Conservation (phyloP, 768 basidiomycete species). For the Amanita pallidorosea region DNA sequence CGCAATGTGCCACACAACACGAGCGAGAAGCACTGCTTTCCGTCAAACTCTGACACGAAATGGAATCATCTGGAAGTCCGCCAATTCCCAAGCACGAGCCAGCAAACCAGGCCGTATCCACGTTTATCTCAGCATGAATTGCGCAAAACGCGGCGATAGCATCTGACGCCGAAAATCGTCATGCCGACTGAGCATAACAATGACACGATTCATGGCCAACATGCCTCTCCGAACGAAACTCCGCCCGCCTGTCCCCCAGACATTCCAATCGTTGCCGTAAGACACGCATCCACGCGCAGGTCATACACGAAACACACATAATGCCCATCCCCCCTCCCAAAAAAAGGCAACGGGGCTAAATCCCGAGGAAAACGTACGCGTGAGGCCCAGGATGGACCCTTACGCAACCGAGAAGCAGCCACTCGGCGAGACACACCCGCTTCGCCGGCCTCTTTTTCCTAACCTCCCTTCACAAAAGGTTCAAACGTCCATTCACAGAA, state of each 20-base stretch:
- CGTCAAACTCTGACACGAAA: not conserved
- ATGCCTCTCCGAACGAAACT: not conserved
- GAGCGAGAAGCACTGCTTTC: not conserved
- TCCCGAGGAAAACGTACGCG: not conserved
- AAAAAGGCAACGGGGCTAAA: not conserved
- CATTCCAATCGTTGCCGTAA: not conserved
- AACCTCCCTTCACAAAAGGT: not conserved
- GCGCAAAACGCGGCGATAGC: conserved; percentile 1
- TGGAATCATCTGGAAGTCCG: not conserved
- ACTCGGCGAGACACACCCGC: not conserved
- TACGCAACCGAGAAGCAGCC: conserved; percentile 1
- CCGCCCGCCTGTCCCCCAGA: not conserved
- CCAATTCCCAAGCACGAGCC: not conserved
- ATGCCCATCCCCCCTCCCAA: not conserved
- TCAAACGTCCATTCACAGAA: not conserved
- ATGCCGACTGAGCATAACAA: not conserved
- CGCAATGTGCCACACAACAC: not conserved
- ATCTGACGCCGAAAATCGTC: not conserved
- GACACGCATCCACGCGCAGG: not conserved
- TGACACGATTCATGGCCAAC: not conserved
- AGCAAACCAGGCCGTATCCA: conserved; percentile 3
- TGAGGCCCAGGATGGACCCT: not conserved
- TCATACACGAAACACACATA: not conserved
- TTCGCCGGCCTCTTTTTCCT: not conserved
- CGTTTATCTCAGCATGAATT: not conserved